Conservation (phyloP, 2,329 filamentous ascomycete species). For the Botrytis deweyae region DNA sequence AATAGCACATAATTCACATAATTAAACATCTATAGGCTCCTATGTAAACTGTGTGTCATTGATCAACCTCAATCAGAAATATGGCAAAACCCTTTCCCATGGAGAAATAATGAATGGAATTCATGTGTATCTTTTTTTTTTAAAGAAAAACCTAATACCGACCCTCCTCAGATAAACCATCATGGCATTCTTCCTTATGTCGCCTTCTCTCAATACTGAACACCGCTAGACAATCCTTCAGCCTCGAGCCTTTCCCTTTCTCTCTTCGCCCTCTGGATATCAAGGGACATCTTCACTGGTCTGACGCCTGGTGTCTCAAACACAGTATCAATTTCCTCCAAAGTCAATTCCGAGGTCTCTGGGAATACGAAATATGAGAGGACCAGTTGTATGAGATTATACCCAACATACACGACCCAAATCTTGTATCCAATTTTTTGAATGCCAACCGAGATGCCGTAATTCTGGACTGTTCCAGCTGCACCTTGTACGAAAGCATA, state of each 20-base stretch:
- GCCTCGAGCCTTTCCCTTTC: constrained; percentile 30
- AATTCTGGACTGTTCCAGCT: constrained; percentile 36
- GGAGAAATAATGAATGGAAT: not conserved
- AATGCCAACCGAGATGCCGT: constrained; percentile 50
- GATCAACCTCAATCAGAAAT: not conserved
- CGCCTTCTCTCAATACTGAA: not conserved
- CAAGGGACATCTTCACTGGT: constrained; percentile 46
- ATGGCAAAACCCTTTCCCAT: not conserved
- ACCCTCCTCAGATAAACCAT: not conserved
- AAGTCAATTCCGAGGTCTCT: constrained; percentile 69
- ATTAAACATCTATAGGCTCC: not conserved
- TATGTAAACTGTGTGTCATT: not conserved
- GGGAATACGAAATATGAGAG: constrained; percentile 59
- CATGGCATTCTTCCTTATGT: too few species aligned
- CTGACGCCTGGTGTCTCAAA: constrained; percentile 49
- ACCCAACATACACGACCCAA: constrained; percentile 51
- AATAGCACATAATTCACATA: not conserved
- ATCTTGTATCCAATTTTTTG: constrained; percentile 50
- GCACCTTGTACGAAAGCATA: constrained; percentile 36
- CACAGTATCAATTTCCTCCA: constrained; percentile 69
- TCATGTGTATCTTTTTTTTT: not conserved
- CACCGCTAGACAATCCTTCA: not conserved
- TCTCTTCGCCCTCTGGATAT: constrained; percentile 44
- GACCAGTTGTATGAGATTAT: constrained; percentile 49
- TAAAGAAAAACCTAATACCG: not conserved